Base-by-base conservation (phyloP, 192 early-diverging fungal genomes). In the Backusella mclennaniae region DNA sequence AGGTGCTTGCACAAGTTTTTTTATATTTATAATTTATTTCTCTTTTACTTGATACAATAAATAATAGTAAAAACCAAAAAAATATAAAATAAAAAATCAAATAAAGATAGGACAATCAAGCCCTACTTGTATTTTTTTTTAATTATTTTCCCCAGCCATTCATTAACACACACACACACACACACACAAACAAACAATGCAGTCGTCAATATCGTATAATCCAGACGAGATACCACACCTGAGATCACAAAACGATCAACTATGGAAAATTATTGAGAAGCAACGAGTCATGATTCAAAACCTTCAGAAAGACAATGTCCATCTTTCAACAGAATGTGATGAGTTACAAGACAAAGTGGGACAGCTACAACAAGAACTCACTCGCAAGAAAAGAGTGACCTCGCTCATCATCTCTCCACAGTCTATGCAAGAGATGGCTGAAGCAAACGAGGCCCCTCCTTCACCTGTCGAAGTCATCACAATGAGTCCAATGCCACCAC, bases 251-350 rank as follows among this genome's bases (percentile, higher is more conserved):
- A 96, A 96, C 71, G 93, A 92, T 36, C 92, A 93, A 73, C 87
- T 97, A 31, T 96, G 95, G 93, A 93, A 93, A 80, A 92, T 96
- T 73, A 94, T 96, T 76, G 96, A 97, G 78, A 92, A 94, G 73
- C 96, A 97, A 85, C 85, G 94, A 67, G 79, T 86, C 53, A 93
- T 96, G 71, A 96, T 97, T 71, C 91, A 94, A 73, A 92, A 95
- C 69, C 86, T 97, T 71, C 94, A 96, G 86, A 90, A 91, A 49
- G 87, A 90, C 35, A 73, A 87, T 31, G 76, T 82, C 39, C 74
- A 77, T 39, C 41, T 88, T 56, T 75, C 78, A 1, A 56, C 84
- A 2, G 87, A 86, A 49, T 72, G 84, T 42, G 86, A 87, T 63
- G 77, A 77, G 6, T 44, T 87, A 12, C 78, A 80, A 38, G 68